Evolutionary conservation across 1,284 basidiomycete species (phyloP).

Genomic region (Malassezia equina): DNA sequence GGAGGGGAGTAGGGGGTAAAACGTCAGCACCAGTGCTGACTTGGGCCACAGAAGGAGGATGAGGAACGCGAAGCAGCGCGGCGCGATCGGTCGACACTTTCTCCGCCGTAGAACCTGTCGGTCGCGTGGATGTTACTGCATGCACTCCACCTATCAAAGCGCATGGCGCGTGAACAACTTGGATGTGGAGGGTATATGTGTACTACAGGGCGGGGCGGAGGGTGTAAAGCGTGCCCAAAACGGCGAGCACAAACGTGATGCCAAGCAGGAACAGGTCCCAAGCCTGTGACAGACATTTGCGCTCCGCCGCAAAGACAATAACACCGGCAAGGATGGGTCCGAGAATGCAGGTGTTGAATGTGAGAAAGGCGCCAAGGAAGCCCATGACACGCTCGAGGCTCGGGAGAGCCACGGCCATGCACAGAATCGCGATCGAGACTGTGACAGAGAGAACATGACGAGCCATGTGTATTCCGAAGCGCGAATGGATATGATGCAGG

Average conservation of each 20-base stretch:
- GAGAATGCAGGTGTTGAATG: slow-evolving; percentile 57
- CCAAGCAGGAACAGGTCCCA: slow-evolving; percentile 23
- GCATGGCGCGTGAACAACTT: neutral
- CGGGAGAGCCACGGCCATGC: slow-evolving; percentile 55
- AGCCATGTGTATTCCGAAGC: neutral
- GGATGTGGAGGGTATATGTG: neutral
- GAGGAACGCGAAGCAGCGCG: neutral
- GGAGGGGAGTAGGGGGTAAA: neutral
- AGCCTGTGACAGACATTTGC: neutral
- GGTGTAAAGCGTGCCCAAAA: slow-evolving; percentile 23
- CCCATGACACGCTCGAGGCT: slow-evolving; percentile 82
- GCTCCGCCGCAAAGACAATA: slow-evolving; percentile 21
- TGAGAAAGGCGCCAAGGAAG: slow-evolving; percentile 72
- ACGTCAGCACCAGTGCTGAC: neutral
- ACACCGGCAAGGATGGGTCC: slow-evolving; percentile 38
- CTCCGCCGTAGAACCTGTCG: neutral
- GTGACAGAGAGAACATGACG: slow-evolving; percentile 3
- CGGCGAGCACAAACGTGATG: slow-evolving; percentile 27
- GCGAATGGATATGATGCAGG: neutral
- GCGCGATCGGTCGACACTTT: neutral
- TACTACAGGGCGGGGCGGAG: neutral
- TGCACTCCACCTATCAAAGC: neutral
- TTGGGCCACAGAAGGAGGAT: neutral
- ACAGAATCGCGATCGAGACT: slow-evolving; percentile 28
- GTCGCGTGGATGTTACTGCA: neutral